Conservation (phyloP, 73 alveolate genomes). For the Tetrahymena elliotti region DNA sequence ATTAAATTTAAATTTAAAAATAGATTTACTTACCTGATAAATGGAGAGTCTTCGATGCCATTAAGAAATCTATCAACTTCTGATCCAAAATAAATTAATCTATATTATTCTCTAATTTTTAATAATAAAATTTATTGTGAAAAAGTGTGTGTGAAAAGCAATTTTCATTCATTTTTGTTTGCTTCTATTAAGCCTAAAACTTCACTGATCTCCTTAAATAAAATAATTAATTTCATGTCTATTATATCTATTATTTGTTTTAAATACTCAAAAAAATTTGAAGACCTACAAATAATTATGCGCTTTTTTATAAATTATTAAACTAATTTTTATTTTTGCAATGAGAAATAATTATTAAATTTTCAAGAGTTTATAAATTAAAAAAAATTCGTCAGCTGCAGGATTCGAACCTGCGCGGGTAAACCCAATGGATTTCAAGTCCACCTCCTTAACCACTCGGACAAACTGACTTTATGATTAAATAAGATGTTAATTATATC, state of each 20-base stretch:
- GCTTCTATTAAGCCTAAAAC: background rate
- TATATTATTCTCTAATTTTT: background rate
- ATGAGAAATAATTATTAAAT: background rate
- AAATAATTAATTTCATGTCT: too few species aligned
- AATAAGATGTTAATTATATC: background rate
- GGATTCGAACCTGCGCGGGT: constrained; percentile 66
- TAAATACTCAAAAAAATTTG: too few species aligned
- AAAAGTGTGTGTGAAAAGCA: background rate
- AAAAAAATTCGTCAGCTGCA: constrained; percentile 43
- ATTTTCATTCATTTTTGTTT: background rate
- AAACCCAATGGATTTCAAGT: constrained; percentile 54
- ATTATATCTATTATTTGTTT: too few species aligned
- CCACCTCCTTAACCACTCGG: constrained; percentile 65
- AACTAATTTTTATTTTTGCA: background rate
- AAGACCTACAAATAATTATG: too few species aligned
- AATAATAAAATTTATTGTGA: background rate
- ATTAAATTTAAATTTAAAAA: background rate
- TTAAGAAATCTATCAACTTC: constrained; percentile 51
- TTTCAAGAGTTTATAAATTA: too few species aligned
- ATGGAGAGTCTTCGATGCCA: constrained; percentile 56
- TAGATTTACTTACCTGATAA: constrained; percentile 62
- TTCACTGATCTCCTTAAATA: too few species aligned
- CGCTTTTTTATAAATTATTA: too few species aligned
- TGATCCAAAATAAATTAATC: constrained; percentile 10
- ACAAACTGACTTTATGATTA: constrained; percentile 39